A percentile compares a stretch with the other conserved stretches of the same genome.
These are phyloP conservation scores for Dictyostelium firmibasis DNA, from an alignment of 78 protist genomes.

Conservation along the genomic window DNA sequence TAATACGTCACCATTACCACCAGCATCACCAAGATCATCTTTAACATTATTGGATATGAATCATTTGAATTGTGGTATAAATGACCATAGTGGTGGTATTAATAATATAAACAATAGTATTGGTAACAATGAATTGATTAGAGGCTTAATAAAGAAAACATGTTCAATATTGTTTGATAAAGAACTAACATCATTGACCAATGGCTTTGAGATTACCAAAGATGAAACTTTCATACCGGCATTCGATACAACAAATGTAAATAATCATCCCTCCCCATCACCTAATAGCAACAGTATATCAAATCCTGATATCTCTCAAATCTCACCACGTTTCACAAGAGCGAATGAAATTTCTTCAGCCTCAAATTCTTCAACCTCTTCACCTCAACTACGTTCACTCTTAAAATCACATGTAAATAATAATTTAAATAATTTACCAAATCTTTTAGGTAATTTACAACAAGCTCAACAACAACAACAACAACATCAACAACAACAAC, in stretches of 20 bases:
- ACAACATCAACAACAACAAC: not conserved
- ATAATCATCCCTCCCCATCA: not conserved
- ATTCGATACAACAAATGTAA: not conserved
- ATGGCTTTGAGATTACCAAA: slow-evolving; percentile 13
- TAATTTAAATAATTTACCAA: not conserved
- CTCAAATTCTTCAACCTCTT: not conserved
- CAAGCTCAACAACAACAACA: not conserved
- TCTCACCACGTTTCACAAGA: slow-evolving; percentile 25
- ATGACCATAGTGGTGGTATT: not conserved
- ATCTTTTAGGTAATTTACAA: not conserved
- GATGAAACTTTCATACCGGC: slow-evolving; percentile 40
- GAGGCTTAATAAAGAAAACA: slow-evolving; percentile 49
- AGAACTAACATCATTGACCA: slow-evolving; percentile 14
- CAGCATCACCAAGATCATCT: slow-evolving; percentile 67
- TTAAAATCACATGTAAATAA: slow-evolving; percentile 27
- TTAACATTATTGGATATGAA: not conserved
- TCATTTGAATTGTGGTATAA: slow-evolving; percentile 2
- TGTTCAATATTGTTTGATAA: slow-evolving; percentile 49
- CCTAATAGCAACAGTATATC: not conserved
- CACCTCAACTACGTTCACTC: slow-evolving; percentile 40
- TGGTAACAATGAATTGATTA: slow-evolving; percentile 44
- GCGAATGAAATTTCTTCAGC: not conserved
- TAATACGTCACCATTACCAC: slow-evolving; percentile 35
- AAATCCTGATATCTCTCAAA: not conserved
- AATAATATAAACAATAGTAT: not conserved